Evolutionary conservation across 192 early-diverging fungal species (phyloP), one percentile per base, ranked within the genome.

Genomic region (Gaertneriomyces sp.): DNA sequence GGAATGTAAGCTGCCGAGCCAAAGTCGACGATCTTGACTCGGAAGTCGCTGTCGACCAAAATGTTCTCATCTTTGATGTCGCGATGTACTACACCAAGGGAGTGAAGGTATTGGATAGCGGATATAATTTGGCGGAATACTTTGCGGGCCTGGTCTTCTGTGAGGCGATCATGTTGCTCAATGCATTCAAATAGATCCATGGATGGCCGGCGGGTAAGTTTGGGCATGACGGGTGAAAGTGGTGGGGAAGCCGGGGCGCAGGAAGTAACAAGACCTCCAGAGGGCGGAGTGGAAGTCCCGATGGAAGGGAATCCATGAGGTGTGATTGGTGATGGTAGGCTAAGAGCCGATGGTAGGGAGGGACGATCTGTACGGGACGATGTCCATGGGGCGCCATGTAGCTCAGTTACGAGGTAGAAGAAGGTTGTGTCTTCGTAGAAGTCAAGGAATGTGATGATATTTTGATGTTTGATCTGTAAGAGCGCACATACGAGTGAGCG

Each of bases 31-130:
- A 85, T 63, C 50, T 79, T 78, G 44, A 80, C 74, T n/a, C 59
- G 52, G 52, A 68, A 80, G 9, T 53, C 12, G n/a, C 73, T 76
- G 62, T 85, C 75, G 42, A 85, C 78, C 7, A 85, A 66, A 41
- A 86, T 71, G 65, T 86, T 86, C 72, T 86, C 82, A 63, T 86
- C 77, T 66, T 86, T 85, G 61, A 83, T 73, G 57, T 85, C 83
- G 25, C 81, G 71, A 59, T 85, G 83, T 16, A 77, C 78, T 42
- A 82, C 58, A 33, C 76, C 74, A 6, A 70, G 51, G 38, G 61
- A 8, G 68, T 85, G 76, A 12, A 85, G 60, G 57, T 83, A 59
- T 8, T 11, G 20, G 9, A 85, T 53, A 12, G 78, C 78, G 5
- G 50, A 46, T 5, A 74, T 68, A 14, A 79, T 64, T 50, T 81